Evolutionary conservation across 805 yeast species (phyloP).

Genomic region (Suhomyces pyralidae): DNA sequence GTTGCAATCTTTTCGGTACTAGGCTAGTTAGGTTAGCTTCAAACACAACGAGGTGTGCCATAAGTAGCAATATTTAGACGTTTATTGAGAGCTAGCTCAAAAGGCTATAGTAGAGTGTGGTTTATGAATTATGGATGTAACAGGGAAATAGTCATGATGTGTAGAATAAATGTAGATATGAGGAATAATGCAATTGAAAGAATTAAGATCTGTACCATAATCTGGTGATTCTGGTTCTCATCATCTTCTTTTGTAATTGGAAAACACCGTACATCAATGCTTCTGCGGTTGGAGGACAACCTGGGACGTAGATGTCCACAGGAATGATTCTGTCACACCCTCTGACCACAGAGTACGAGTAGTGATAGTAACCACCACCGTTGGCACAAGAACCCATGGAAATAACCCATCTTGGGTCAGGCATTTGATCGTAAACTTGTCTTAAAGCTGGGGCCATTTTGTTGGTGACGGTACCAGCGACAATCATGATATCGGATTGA

Average conservation of each 20-base stretch:
- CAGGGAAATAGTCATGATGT: not conserved
- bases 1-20: too few species aligned
- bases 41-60: too few species aligned
- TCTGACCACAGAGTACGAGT: slow-evolving; percentile 83
- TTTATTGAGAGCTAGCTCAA: not conserved
- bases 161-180: not conserved
- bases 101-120: not conserved
- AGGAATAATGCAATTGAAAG: not conserved
- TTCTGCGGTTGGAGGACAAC: slow-evolving; percentile 90
- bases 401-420: slow-evolving; percentile 91
- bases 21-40: too few species aligned
- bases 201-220: slow-evolving; percentile 71
- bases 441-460: slow-evolving; percentile 93
- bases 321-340: slow-evolving; percentile 89
- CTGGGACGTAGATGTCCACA: slow-evolving; percentile 88
- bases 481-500: slow-evolving; percentile 89
- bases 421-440: slow-evolving; percentile 93
- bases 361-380: slow-evolving; percentile 92
- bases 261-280: slow-evolving; percentile 89
- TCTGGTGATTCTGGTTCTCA: slow-evolving; percentile 74
- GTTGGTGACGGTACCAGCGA: slow-evolving; percentile 87
- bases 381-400: slow-evolving; percentile 94
- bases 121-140: not conserved
- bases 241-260: slow-evolving; percentile 87
- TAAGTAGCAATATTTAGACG: not conserved